These are phyloP conservation scores for Cryphonectria nitschkei DNA, from an alignment of 2,329 filamentous ascomycete species.

Conservation along the genomic window DNA sequence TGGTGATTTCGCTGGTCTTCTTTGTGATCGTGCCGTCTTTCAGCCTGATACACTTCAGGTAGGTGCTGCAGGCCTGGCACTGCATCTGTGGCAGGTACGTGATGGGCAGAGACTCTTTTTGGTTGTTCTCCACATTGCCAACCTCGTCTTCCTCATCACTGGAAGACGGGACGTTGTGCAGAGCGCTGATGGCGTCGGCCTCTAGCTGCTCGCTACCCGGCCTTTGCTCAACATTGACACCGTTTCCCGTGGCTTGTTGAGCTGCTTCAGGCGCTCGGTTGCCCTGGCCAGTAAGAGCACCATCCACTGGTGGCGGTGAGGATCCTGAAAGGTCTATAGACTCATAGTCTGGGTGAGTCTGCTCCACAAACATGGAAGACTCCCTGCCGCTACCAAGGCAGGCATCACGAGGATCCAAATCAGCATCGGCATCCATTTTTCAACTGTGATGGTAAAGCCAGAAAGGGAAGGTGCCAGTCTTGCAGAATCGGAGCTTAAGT, in stretches of 20 bases:
- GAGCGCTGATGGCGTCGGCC: too few relatives aligned
- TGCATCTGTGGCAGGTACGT: not conserved
- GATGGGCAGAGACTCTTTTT: not conserved
- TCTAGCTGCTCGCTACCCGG: not conserved
- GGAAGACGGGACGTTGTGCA: not conserved
- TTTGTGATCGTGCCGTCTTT: not conserved
- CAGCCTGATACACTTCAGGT: not conserved
- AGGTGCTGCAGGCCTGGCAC: not conserved
- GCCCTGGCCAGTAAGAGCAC: not conserved
- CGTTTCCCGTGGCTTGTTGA: not conserved
- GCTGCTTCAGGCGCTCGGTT: not conserved
- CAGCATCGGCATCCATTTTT: not conserved
- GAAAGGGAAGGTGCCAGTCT: not conserved
- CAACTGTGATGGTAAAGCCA: not conserved
- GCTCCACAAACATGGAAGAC: conserved; percentile 1
- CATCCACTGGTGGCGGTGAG: not conserved
- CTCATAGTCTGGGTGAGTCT: not conserved
- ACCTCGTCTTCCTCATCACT: not conserved
- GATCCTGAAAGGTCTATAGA: not conserved
- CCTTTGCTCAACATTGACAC: not conserved
- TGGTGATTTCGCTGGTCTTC: not conserved
- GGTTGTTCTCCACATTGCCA: not conserved
- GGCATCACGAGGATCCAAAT: not conserved
- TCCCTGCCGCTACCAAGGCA: not conserved
- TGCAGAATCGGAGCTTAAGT: not conserved